Conservation (phyloP, 2,329 filamentous ascomycete genomes). For the Clonostachys byssicola region DNA sequence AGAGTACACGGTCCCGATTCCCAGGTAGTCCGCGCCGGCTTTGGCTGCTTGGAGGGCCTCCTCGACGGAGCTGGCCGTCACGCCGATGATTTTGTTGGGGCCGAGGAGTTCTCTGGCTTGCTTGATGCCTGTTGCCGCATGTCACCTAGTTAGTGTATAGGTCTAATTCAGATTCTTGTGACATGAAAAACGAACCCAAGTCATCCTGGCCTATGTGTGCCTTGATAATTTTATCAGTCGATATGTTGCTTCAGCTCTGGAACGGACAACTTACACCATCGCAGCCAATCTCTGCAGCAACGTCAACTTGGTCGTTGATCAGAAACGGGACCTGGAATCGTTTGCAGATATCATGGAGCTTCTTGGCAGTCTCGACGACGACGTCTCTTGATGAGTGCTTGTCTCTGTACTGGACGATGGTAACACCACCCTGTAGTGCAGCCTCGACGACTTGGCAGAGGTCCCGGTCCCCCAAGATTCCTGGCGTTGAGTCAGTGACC, state of each 20-base stretch:
- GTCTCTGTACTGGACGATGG: slow-evolving; percentile 86
- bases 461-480: slow-evolving; percentile 69
- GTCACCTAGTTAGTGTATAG: background rate
- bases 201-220: slow-evolving; percentile 90
- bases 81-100: slow-evolving; percentile 76
- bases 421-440: slow-evolving; percentile 75
- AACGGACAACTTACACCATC: slow-evolving; percentile 61
- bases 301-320: slow-evolving; percentile 90
- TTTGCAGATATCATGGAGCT: slow-evolving; percentile 67
- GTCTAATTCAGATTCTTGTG: background rate
- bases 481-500: slow-evolving; percentile 88
- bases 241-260: too few relatives aligned
- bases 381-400: slow-evolving; percentile 73
- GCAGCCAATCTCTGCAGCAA: slow-evolving; percentile 78
- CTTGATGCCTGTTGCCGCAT: slow-evolving; percentile 10
- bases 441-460: slow-evolving; percentile 70
- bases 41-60: slow-evolving; percentile 71
- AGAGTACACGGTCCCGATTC: slow-evolving; percentile 84
- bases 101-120: slow-evolving; percentile 70
- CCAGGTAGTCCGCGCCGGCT: slow-evolving; percentile 84
- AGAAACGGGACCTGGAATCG: slow-evolving; percentile 71
- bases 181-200: slow-evolving; percentile 50
- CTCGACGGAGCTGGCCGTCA: slow-evolving; percentile 71
- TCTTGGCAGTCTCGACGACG: slow-evolving; percentile 66
- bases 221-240: too few relatives aligned